Evolutionary conservation across 371 early-diverging fungal genomes (phyloP), one percentile per base, ranked within the genome.

Genomic region (Amoeboaphelidium protococcarum): DNA sequence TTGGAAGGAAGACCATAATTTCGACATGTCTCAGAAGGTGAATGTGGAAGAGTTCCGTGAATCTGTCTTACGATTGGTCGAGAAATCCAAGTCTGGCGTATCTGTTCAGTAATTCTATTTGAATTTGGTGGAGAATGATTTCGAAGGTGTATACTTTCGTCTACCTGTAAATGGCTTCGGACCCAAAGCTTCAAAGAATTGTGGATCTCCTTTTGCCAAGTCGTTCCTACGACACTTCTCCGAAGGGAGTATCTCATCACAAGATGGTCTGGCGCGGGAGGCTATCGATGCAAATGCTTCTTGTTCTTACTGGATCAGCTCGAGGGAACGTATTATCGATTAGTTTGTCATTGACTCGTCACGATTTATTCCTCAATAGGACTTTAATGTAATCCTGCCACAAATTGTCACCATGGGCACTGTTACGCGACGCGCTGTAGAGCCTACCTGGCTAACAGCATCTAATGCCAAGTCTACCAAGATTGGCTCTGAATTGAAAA

Each of bases 391-490:
- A n/a, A 91, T 95, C 44, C 53, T 95, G 41, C 96, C 96, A 2
- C 78, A 78, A 47, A 75, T 80, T 48, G 69, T 83, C 23, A 71
- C 80, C 1, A 92, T 92, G 89, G 96, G 96, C 6, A 92, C 96
- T 0, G 68, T 92, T n/a, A 95, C 96, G 0, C 71, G 96, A 1
- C 74, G 96, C 3, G 85, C 82, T 0, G 87, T 89, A 1, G 96
- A 95, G 58, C 64, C 67, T 25, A 86, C 87, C 2, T 95, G 96
- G 96, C 65, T 89, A 66, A 89, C 92, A 0, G 96, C 92, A 4
- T 72, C 85, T 45, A 95, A 92, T 50, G 87, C 89, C 0, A 88
- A 87, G 52, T 56, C 60, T 50, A 82, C 77, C 53, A 72, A 84
- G 1, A 76, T 95, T 40, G 96, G 96, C 2, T 86, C 88, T 0